These are phyloP conservation scores for Naganishia cerealis DNA, from an alignment of 1,284 basidiomycete genomes.

Conservation along the genomic window DNA sequence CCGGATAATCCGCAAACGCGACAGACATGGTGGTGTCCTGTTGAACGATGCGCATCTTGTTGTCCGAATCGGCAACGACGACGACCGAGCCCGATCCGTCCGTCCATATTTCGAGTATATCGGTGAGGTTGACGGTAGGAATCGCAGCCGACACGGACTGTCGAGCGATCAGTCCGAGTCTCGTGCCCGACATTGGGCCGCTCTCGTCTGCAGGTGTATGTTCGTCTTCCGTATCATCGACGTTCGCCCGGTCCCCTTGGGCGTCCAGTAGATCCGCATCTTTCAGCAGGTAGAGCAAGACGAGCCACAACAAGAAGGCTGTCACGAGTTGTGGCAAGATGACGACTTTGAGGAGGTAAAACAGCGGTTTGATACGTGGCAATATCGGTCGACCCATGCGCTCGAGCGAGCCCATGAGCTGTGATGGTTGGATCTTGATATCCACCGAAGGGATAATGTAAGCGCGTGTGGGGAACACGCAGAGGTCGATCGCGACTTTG, in stretches of 20 bases:
- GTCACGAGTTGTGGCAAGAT: slow-evolving; percentile 80
- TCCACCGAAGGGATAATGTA: slow-evolving; percentile 62
- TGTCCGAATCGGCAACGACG: slow-evolving; percentile 12
- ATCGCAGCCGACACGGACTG: slow-evolving; percentile 6
- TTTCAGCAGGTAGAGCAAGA: slow-evolving; percentile 86
- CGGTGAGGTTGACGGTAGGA: slow-evolving; percentile 14
- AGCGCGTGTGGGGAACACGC: slow-evolving; percentile 75
- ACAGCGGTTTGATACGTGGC: slow-evolving; percentile 56
- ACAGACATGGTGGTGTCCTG: slow-evolving; percentile 13
- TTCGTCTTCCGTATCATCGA: slow-evolving; percentile 19
- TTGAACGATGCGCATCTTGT: slow-evolving; percentile 19
- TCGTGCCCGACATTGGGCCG: slow-evolving; percentile 5
- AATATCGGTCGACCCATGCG: slow-evolving; percentile 42
- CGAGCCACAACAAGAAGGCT: slow-evolving; percentile 69
- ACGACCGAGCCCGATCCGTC: slow-evolving; percentile 4
- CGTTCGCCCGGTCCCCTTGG: slow-evolving; percentile 60
- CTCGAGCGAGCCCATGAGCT: slow-evolving; percentile 30
- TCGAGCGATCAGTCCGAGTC: slow-evolving; percentile 8
- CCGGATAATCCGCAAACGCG: slow-evolving; percentile 20
- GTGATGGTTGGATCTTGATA: slow-evolving; percentile 45
- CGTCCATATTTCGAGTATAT: slow-evolving; percentile 17
- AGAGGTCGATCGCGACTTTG: slow-evolving; percentile 70
- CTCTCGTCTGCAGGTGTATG: background rate
- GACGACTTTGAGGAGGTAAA: slow-evolving; percentile 78
- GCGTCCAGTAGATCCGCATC: slow-evolving; percentile 86